These are phyloP conservation scores for Pleurotus sapidus DNA, from an alignment of 768 basidiomycete species.

Conservation along the genomic window DNA sequence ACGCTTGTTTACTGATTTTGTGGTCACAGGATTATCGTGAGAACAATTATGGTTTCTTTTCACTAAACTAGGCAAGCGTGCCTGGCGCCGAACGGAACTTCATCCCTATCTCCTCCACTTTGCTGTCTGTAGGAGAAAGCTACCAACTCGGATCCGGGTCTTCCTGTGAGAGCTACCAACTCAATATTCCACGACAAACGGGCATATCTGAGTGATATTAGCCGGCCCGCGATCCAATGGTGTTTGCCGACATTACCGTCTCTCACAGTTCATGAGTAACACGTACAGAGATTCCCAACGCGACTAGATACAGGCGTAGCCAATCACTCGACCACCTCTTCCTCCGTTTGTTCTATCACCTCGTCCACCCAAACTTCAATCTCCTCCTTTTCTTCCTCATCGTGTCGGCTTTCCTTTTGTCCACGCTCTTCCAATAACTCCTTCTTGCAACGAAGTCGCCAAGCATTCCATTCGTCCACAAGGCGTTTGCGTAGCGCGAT, in stretches of 20 bases:
- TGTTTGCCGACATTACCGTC: background rate
- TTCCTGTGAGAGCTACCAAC: background rate
- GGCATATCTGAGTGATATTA: background rate
- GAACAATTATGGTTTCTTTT: conserved; percentile 1
- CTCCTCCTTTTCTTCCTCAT: conserved; percentile 70
- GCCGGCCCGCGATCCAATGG: background rate
- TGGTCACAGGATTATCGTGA: background rate
- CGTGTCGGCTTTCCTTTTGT: conserved; percentile 31
- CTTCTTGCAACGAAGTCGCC: conserved; percentile 73
- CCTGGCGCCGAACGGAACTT: background rate
- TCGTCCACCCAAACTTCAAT: conserved; percentile 95
- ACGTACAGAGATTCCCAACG: background rate
- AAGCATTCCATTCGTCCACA: conserved; percentile 99
- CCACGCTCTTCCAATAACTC: conserved; percentile 53
- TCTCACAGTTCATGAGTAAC: conserved; percentile 5
- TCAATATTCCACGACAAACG: background rate
- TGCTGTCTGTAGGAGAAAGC: background rate
- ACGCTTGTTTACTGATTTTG: background rate
- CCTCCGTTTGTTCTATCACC: conserved; percentile 89
- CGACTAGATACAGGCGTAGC: background rate
- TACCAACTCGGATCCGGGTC: background rate
- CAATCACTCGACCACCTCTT: conserved; percentile 55
- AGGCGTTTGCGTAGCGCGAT: conserved; percentile 86
- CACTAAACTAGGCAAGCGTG: background rate
- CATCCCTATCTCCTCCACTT: background rate